Conservation (phyloP, 2,329 filamentous ascomycete species). For the Nothomitra cinnamomea region DNA sequence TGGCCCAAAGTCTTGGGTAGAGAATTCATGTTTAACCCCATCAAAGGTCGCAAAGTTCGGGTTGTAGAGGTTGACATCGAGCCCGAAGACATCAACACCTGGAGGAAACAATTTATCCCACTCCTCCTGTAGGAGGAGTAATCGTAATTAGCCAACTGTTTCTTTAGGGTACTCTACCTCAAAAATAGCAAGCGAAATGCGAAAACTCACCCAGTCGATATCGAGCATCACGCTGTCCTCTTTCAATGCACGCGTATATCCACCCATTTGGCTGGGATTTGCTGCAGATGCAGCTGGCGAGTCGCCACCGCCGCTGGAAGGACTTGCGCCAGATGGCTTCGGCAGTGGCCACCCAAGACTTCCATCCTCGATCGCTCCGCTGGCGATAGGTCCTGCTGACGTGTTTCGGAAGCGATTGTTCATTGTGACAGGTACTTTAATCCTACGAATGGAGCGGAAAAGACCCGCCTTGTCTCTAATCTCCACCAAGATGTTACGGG, state of each 20-base stretch:
- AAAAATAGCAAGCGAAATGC: too few relatives aligned
- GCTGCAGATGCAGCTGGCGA: conserved; percentile 8
- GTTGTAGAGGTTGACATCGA: too few relatives aligned
- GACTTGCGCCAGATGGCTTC: background rate
- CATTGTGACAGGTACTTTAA: background rate
- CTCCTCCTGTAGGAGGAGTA: conserved; percentile 1
- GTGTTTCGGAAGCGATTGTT: background rate
- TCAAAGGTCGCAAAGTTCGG: too few relatives aligned
- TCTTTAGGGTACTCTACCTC: too few relatives aligned
- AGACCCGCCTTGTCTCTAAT: conserved; percentile 33
- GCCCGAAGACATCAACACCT: too few relatives aligned
- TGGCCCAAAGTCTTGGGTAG: too few relatives aligned
- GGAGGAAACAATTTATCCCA: conserved; percentile 8
- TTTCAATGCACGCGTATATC: conserved; percentile 7
- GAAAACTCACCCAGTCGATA: conserved; percentile 10
- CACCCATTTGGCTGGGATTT: conserved; percentile 4
- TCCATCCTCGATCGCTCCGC: background rate
- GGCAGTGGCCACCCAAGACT: background rate
- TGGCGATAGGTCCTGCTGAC: background rate
- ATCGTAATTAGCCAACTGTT: background rate
- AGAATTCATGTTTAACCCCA: too few relatives aligned
- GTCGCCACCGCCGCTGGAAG: conserved; percentile 6
- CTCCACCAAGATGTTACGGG: conserved; percentile 41
- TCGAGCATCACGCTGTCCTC: conserved; percentile 23
- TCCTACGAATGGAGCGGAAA: background rate